Base-by-base conservation (phyloP, 75 land plant genomes). In the Cryptomeria japonica region DNA sequence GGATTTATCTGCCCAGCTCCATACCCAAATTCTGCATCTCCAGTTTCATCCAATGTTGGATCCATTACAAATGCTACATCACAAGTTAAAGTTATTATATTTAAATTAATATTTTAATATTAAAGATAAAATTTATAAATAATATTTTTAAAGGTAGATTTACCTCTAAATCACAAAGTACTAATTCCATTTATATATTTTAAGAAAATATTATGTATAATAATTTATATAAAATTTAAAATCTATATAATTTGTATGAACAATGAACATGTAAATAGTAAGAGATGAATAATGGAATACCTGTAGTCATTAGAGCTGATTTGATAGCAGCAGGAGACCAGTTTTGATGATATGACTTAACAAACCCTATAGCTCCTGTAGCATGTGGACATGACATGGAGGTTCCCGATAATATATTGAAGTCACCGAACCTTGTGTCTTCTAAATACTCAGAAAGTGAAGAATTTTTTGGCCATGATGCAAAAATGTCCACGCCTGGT, bases 401-500 rank as follows among this genome's bases (percentile, higher is more conserved):
- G 22, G 95, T 94, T 7, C 94, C 94, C 3, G 93, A 92, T 90
- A 92, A 88, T 25, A 91, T 72, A 87, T 90, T 79, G 28, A 25
- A 86, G 28, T 88, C 16, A 80, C 53, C 34, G 82, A 85, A 2
- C 87, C 92, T 86, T 83, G 41, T 51, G 49, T 75, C 55, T 89
- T 38, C 84, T 6, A 1, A 16, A 1, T 55, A 9, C 68, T 37
- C 91, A 3, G 92, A 88, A 0, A 89, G 47, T 19, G 91, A 39
- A 39, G 82, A 61, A 85, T 86, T 12, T 25, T 85, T 90, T 3
- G 91, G 84, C 87, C 90, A 91, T 28, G 91, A 84, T 11, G 95
- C 95, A 31, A 94, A 37, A 34, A 94, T 92, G 73, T 93, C 87
- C 55, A 93, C 88, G 0, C 96, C 95, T 0, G 95, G 96, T 38